A percentile compares a stretch with the other conserved stretches of the same genome.
phyloP scores from a whole-genome alignment of 2,329 filamentous ascomycete species.

The Kalmusia sp. region DNA sequence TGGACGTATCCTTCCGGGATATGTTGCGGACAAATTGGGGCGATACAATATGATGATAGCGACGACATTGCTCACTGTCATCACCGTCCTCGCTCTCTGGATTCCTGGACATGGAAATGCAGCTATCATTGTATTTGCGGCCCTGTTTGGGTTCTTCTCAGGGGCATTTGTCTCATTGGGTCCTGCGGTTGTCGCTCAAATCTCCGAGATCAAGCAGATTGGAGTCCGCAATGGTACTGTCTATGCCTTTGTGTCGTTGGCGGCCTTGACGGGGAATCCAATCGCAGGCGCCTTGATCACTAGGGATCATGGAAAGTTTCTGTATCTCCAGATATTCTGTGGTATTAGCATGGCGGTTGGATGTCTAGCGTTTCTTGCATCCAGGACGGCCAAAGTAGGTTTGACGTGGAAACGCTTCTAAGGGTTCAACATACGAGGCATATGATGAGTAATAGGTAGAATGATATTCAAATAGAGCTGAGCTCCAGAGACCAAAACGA shows the following conservation, averaged over 20 bases:
- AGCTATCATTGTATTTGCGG: conserved; percentile 1
- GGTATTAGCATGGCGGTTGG: background rate
- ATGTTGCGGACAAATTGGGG: background rate
- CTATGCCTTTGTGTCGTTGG: background rate
- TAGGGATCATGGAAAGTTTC: background rate
- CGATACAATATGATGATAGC: conserved; percentile 6
- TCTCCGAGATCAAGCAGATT: conserved; percentile 6
- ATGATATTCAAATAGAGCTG: no score
- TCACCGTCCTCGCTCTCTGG: background rate
- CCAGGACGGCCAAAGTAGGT: no score
- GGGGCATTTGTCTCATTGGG: background rate
- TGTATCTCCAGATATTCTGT: conserved; percentile 1
- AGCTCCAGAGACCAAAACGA: no score
- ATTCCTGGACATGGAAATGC: background rate
- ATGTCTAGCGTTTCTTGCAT: no score
- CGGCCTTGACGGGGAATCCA: conserved; percentile 1
- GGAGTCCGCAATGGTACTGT: conserved; percentile 1
- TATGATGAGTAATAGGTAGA: no score
- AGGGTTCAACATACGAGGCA: no score
- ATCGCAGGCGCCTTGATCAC: conserved; percentile 1
- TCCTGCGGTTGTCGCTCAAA: conserved; percentile 3
- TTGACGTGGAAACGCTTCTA: no score
- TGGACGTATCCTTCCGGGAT: background rate
- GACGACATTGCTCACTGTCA: background rate
- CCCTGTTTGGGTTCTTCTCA: background rate